Evolutionary conservation across 2,329 filamentous ascomycete genomes (phyloP), one percentile per base, ranked within the genome.

Genomic region (Meredithiella fracta): DNA sequence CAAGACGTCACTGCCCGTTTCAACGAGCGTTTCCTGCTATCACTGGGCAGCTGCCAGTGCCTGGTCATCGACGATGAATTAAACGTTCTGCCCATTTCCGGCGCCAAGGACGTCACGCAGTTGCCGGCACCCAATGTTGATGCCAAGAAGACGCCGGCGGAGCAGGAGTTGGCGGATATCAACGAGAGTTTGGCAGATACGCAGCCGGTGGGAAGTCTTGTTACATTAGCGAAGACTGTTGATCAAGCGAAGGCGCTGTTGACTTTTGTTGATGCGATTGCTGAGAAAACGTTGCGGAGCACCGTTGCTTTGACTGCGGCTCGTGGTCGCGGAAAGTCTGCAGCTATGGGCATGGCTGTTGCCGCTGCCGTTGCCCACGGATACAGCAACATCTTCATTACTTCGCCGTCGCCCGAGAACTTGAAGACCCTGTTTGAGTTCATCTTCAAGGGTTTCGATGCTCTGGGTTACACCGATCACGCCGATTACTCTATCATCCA

Each of bases 341-440:
- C 92, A 17, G 92, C 92, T 25, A 78, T 98, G 64, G 92, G 92
- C 70, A 83, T 98, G 53, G 89, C 92, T 2, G 85, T 98, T 47
- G 92, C 92, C 2, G 89, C 92, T 2, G 94, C 94, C 1, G 79
- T 98, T 47, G 91, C 92, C 1, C 86, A 97, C 66, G 92, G 92
- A 25, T 98, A 98, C 70, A 95, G 89, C 73, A 98, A 98, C 68
- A 95, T 98, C 64, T 98, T 98, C 70, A 95, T 98, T 66, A 98
- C 92, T 1, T 97, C 91, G 1, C 91, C 91, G 0, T 96, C 88
- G 59, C 92, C 92, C 0, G 94, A 98, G 70, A 98, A 98, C 70
- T 75, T 98, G 75, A 98, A 97, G 72, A 98, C 92, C 0, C 75
- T 98, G 6, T 98, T 98, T 66, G 90, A 98, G 64, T 98, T 98